These are phyloP conservation scores for Barnettozyma pratensis DNA, from an alignment of 805 yeast species.

Conservation along the genomic window DNA sequence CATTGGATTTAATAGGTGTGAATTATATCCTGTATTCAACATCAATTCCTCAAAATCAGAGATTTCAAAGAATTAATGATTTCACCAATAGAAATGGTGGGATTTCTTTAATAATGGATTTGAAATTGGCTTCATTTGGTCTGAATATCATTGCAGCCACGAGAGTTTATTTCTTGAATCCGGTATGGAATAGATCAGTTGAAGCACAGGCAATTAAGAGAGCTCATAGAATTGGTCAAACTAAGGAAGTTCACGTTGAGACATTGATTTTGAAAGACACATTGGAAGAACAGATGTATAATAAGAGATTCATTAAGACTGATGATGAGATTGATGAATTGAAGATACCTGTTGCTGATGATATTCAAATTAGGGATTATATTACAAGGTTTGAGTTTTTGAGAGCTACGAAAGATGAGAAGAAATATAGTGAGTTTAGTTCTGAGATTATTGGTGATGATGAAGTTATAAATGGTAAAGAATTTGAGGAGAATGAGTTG, in stretches of 20 bases:
- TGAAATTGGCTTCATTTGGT: slow-evolving; percentile 65
- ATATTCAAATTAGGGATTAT: slow-evolving; percentile 52
- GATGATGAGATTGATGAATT: slow-evolving; percentile 16
- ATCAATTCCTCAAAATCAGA: slow-evolving; percentile 42
- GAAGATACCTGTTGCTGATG: slow-evolving; percentile 46
- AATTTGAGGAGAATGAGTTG: slow-evolving; percentile 21
- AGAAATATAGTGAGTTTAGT: slow-evolving; percentile 10
- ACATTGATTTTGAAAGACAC: slow-evolving; percentile 59
- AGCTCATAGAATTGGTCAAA: slow-evolving; percentile 73
- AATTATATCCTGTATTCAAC: slow-evolving; percentile 62
- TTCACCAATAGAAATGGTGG: slow-evolving; percentile 45
- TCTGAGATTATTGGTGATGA: neutral
- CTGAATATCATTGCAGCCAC: slow-evolving; percentile 65
- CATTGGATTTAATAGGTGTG: slow-evolving; percentile 56
- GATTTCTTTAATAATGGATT: slow-evolving; percentile 57
- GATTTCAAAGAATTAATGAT: slow-evolving; percentile 47
- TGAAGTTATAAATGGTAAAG: slow-evolving; percentile 9
- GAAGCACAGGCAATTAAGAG: slow-evolving; percentile 77
- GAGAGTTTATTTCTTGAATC: slow-evolving; percentile 62
- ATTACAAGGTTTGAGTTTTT: slow-evolving; percentile 47
- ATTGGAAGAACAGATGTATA: slow-evolving; percentile 64
- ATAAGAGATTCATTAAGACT: slow-evolving; percentile 23
- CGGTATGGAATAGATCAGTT: slow-evolving; percentile 63
- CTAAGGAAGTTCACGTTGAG: slow-evolving; percentile 60
- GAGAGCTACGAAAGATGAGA: slow-evolving; percentile 16